Base-by-base conservation (phyloP, 2,329 filamentous ascomycete genomes). In the Colletotrichum lindemuthianum region DNA sequence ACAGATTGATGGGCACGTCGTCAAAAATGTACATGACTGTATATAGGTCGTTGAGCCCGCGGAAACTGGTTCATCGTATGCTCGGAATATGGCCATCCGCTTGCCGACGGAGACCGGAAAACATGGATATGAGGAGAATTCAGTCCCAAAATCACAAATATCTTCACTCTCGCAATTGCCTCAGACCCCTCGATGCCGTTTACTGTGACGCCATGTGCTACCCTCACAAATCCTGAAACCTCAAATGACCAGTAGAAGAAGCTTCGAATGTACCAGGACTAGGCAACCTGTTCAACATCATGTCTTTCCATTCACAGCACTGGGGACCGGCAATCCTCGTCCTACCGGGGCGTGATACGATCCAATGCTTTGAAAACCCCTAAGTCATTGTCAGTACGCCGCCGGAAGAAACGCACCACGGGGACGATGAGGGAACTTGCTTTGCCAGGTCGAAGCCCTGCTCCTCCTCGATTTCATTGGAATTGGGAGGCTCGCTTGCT, bases 331-430 rank as follows among this genome's bases (percentile, higher is more conserved):
- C 44, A 82, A 73, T 4, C 82, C 82, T 47, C 78, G 76, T n/a
- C 80, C 77, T 9, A 84, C 80, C 1, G 82, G 83, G 43, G 86
- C 84, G 68, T 90, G 87, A 66, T 87, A 90, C 1, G 86, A 83
- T 36, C 86, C 85, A 55, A 90, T 90, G 67, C 84, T 89, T 72
- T 89, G 87, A 69, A 90, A 90, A 0, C 88, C 88, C 77, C 86
- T 88, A 60, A 43, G 60, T 48, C 32, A 66, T 44, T 48, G 70
- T 80, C 72, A 78, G 72, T 50, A 59, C 66, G 39, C 34, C 24
- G 48, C 24, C 24, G 24, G 24, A 24, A 24, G 24, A 24, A 24
- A 5, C 4, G 24, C 24, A 24, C 4, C 24, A 24, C 24, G 24
- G 24, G 24, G 24, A 24, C 4, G 24, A 24, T 24, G 24, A 24